These are phyloP conservation scores for Myxozyma vanderwaltii DNA, from an alignment of 805 yeast genomes.

Conservation along the genomic window DNA sequence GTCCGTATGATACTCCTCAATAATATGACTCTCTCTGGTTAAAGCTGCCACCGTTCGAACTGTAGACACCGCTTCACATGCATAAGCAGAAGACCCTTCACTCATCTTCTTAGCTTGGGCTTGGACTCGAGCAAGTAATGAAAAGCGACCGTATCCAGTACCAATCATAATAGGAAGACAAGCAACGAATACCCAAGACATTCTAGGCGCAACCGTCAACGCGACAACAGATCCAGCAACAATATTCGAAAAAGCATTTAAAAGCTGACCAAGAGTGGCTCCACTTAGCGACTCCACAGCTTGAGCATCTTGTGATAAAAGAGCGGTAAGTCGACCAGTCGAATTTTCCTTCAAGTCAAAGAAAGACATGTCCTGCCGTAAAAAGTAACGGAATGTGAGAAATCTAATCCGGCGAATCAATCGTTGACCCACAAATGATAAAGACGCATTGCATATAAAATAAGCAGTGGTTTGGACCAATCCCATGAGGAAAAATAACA, in stretches of 20 bases:
- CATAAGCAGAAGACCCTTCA: slow-evolving; percentile 46
- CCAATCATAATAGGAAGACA: slow-evolving; percentile 44
- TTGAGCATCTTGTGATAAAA: slow-evolving; percentile 36
- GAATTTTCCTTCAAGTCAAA: slow-evolving; percentile 38
- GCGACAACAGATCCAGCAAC: slow-evolving; percentile 47
- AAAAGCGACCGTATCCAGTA: slow-evolving; percentile 46
- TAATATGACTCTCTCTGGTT: slow-evolving; percentile 47
- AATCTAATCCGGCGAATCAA: slow-evolving; percentile 37
- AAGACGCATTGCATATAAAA: slow-evolving; percentile 9
- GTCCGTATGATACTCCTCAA: slow-evolving; percentile 36
- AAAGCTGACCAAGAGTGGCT: slow-evolving; percentile 46
- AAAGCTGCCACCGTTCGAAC: slow-evolving; percentile 49
- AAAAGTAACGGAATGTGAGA: slow-evolving; percentile 31
- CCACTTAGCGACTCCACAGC: slow-evolving; percentile 40
- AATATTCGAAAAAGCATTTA: slow-evolving; percentile 43
- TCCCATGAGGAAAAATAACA: slow-evolving; percentile 21
- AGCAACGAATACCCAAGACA: slow-evolving; percentile 47
- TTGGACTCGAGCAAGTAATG: slow-evolving; percentile 41
- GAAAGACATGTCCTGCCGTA: slow-evolving; percentile 38
- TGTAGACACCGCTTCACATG: slow-evolving; percentile 47
- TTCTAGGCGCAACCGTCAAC: slow-evolving; percentile 45
- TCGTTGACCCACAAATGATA: slow-evolving; percentile 23
- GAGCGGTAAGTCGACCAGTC: slow-evolving; percentile 36
- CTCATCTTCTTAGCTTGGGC: slow-evolving; percentile 44
- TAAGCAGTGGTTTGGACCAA: slow-evolving; percentile 17